phyloP scores from a whole-genome alignment of 257 asterid genomes.

The Solanum chiquidenum region DNA sequence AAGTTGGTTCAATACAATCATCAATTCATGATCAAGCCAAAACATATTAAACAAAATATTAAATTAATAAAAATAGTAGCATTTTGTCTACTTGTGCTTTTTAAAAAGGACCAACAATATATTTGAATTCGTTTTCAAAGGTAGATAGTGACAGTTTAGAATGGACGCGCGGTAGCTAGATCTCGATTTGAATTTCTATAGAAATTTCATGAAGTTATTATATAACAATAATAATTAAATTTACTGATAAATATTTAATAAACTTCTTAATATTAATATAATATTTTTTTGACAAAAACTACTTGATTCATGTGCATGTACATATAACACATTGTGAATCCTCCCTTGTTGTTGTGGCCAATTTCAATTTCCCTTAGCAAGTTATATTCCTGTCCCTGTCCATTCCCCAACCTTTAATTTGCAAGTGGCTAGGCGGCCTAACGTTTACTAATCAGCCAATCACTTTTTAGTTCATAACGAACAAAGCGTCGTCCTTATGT shows the following conservation, averaged over 20 bases:
- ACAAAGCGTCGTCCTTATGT: neutral
- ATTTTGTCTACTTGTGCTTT: conserved; percentile 47
- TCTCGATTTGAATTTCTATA: neutral
- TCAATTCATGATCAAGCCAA: conserved; percentile 34
- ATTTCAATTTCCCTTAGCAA: neutral
- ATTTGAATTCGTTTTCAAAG: conserved; percentile 2
- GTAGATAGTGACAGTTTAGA: conserved; percentile 4
- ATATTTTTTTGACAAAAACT: neutral
- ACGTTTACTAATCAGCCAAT: neutral
- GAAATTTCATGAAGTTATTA: neutral
- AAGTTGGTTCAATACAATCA: conserved; percentile 50
- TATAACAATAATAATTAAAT: neutral
- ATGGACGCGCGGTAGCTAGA: neutral
- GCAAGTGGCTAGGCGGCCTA: neutral
- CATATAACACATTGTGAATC: neutral
- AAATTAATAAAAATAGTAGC: conserved; percentile 2
- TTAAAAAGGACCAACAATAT: conserved; percentile 15
- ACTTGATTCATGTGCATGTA: neutral
- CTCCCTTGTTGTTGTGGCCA: neutral
- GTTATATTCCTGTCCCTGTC: neutral
- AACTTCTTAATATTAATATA: neutral
- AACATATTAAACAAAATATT: neutral
- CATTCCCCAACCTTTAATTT: neutral
- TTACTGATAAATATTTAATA: neutral
- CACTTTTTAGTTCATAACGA: neutral